Percentiles rank a stretch among this genome's conserved stretches.
phyloP scores from a whole-genome alignment of 2,329 filamentous ascomycete species.

The Alternaria sp. region DNA sequence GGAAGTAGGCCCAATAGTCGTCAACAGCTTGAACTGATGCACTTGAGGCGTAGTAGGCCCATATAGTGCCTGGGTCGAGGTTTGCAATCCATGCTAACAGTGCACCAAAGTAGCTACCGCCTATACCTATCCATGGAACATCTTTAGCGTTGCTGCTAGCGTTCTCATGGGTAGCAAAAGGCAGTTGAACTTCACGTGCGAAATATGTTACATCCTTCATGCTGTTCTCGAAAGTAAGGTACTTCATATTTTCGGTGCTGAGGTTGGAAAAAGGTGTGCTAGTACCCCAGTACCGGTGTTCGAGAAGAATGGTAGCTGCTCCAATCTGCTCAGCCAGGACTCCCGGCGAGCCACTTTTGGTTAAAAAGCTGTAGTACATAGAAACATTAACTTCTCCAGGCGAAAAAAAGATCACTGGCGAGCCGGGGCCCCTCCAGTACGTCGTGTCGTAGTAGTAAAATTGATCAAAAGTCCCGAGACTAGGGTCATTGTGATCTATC shows the following conservation, averaged over 20 bases:
- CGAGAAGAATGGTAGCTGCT: neutral
- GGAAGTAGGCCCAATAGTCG: neutral
- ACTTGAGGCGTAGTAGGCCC: neutral
- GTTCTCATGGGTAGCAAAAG: neutral
- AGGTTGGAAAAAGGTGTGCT: neutral
- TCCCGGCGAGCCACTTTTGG: neutral
- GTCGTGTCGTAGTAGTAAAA: neutral
- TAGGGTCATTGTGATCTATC: neutral
- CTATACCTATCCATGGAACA: constrained; percentile 1
- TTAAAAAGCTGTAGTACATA: neutral
- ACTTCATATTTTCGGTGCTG: neutral
- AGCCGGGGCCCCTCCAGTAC: constrained; percentile 1
- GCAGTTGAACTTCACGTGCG: neutral
- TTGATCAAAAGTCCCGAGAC: constrained; percentile 1
- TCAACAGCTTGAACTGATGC: neutral
- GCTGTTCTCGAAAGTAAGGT: constrained; percentile 3
- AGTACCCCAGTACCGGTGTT: neutral
- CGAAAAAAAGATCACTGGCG: neutral
- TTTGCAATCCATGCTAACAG: neutral
- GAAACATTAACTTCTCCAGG: neutral
- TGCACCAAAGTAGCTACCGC: neutral
- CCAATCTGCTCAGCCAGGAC: neutral
- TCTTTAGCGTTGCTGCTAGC: neutral
- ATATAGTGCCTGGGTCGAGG: neutral
- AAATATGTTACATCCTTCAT: constrained; percentile 1